Conservation (phyloP, 345 rosid genomes). For the Salix arbutifolia region DNA sequence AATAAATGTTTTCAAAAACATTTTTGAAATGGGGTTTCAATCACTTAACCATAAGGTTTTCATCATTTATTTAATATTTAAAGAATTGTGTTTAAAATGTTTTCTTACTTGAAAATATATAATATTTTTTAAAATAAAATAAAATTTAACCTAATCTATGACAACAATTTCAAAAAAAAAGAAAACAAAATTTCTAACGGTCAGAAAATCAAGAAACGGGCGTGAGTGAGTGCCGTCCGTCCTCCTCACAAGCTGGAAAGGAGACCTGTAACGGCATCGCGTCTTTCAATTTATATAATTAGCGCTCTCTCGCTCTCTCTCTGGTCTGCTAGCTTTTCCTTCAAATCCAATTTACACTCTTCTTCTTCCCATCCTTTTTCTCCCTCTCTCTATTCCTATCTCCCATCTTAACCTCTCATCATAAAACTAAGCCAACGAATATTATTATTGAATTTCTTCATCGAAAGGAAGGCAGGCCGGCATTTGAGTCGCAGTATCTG, state of each 20-base stretch:
- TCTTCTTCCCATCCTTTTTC: neutral
- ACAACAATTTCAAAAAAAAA: neutral
- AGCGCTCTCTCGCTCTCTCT: neutral
- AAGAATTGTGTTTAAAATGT: no score
- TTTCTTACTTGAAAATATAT: no score
- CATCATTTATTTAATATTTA: no score
- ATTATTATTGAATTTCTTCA: neutral
- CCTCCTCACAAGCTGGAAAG: neutral
- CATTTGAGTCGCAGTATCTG: neutral
- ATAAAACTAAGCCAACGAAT: neutral
- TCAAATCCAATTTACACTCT: neutral
- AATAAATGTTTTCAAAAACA: no score
- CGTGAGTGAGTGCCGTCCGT: slow-evolving; percentile 8
- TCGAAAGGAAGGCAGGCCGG: neutral
- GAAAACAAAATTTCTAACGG: slow-evolving; percentile 24
- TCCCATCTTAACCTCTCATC: neutral
- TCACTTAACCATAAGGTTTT: no score
- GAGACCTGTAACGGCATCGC: slow-evolving; percentile 10
- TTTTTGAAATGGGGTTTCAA: no score
- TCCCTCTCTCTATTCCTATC: slow-evolving; percentile 5
- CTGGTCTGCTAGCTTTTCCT: neutral
- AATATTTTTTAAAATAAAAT: no score
- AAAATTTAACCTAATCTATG: no score
- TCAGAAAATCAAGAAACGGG: slow-evolving; percentile 30
- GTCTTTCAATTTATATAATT: slow-evolving; percentile 2